Base-by-base conservation (phyloP, 371 early-diverging fungal species). In the Mucor piriformis region DNA sequence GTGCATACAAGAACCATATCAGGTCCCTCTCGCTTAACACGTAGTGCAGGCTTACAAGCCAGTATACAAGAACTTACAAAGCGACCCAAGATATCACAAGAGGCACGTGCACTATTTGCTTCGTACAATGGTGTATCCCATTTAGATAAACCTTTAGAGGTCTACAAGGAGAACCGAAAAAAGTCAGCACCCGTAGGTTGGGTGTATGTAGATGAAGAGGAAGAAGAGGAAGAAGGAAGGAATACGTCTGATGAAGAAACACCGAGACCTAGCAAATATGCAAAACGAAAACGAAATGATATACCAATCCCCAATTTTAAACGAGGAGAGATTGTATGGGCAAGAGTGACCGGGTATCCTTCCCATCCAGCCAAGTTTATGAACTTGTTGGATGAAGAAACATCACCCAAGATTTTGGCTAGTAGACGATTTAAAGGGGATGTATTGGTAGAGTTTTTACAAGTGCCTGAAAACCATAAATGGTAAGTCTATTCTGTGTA, bases 261-360 rank as follows among this genome's bases (percentile, higher is more conserved):
- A 32, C 12, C 3, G 29, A 18, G 51, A 34, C 38, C 12, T 15
- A 16, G n/a, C 11, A 12, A 18, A 32, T 38, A 13, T 13, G 16
- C 23, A 10, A 24, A 49, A 51, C 13, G 10, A 7, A 51, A 27
- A 2, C 38, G 54, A 51, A 56, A 63, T 20, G 57, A 48, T 44
- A 57, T 57, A 0, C 63, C 53, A 20, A 29, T 56, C 3, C 56
- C 52, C 16, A 40, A 53, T 35, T 54, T 61, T 23, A 43, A 59
- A 12, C 27, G 60, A 61, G 56, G 62, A 33, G 52, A 66, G 20
- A 66, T 81, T 59, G 72, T 81, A 3, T 81, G 81, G 81, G 81
- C 81, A 3, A 66, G 70, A 21, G 76, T 81, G 0, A 66, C 50
- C 34, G 72, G 78, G 2, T 81, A 72, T 50, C 81, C 81, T 15